Evolutionary conservation across 2,329 filamentous ascomycete species (phyloP).

Genomic region (Arthroderma sp.): DNA sequence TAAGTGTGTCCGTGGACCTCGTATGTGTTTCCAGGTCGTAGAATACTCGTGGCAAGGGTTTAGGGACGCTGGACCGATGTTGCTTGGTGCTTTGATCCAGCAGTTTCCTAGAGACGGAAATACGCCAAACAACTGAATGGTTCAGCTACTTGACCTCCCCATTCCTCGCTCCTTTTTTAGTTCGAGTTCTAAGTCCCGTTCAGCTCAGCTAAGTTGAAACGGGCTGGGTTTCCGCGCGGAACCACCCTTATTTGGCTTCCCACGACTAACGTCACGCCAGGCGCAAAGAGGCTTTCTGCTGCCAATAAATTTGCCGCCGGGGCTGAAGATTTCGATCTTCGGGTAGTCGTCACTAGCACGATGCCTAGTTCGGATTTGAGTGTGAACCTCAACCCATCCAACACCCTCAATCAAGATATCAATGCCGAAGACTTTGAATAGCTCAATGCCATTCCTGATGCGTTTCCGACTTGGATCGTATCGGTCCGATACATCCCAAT

Average conservation of each 20-base stretch:
- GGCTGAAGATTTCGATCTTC: slow-evolving; percentile 70
- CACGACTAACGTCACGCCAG: not conserved
- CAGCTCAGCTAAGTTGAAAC: too few species aligned
- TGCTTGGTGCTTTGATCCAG: too few species aligned
- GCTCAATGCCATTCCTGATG: not conserved
- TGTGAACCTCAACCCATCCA: slow-evolving; percentile 81
- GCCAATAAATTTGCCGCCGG: slow-evolving; percentile 44
- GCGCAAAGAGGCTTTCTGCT: slow-evolving; percentile 8
- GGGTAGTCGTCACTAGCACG: slow-evolving; percentile 39
- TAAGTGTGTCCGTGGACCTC: too few species aligned
- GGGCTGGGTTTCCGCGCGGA: too few species aligned
- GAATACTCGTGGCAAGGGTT: too few species aligned
- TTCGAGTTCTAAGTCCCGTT: too few species aligned
- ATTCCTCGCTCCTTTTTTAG: too few species aligned
- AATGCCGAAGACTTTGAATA: slow-evolving; percentile 50
- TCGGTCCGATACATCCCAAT: slow-evolving; percentile 69
- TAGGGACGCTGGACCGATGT: too few species aligned
- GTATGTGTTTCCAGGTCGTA: too few species aligned
- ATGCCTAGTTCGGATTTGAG: slow-evolving; percentile 56
- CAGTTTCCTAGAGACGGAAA: too few species aligned
- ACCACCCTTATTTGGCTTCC: not conserved
- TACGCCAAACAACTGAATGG: too few species aligned
- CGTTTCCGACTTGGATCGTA: slow-evolving; percentile 32
- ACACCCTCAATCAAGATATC: slow-evolving; percentile 86
- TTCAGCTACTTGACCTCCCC: too few species aligned